These are phyloP conservation scores for Hypholoma fasciculare DNA, from an alignment of 768 basidiomycete species.

Conservation along the genomic window DNA sequence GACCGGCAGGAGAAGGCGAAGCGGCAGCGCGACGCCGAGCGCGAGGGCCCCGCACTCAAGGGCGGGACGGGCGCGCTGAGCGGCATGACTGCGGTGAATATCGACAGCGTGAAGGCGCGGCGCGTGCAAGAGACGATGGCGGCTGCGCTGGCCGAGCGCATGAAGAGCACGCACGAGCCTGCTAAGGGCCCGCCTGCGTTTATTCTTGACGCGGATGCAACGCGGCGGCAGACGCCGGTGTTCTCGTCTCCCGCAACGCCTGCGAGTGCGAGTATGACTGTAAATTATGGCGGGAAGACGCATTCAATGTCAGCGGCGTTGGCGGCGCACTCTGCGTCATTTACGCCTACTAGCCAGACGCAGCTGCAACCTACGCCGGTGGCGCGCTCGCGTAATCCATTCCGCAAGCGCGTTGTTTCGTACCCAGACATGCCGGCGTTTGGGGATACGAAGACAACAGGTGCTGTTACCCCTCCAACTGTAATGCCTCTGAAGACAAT, in stretches of 20 bases:
- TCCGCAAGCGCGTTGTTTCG: constrained; percentile 5
- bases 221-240: not conserved
- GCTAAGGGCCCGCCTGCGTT: not conserved
- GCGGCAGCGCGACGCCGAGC: not conserved
- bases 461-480: not conserved
- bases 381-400: constrained; percentile 4
- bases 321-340: not conserved
- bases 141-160: not conserved
- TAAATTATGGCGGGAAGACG: not conserved
- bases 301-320: not conserved
- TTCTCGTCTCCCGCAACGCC: not conserved
- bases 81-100: not conserved
- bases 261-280: not conserved
- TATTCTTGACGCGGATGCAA: not conserved
- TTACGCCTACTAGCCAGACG: not conserved
- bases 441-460: not conserved
- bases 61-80: not conserved
- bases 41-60: not conserved
- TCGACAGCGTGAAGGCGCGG: not conserved
- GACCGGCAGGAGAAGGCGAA: not conserved
- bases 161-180: not conserved
- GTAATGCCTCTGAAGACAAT: not conserved
- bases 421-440: constrained; percentile 5
- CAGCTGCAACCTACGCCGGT: not conserved
- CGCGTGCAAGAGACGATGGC: not conserved